Conservation (phyloP, 768 basidiomycete genomes). For the Serpula lacrymans region DNA sequence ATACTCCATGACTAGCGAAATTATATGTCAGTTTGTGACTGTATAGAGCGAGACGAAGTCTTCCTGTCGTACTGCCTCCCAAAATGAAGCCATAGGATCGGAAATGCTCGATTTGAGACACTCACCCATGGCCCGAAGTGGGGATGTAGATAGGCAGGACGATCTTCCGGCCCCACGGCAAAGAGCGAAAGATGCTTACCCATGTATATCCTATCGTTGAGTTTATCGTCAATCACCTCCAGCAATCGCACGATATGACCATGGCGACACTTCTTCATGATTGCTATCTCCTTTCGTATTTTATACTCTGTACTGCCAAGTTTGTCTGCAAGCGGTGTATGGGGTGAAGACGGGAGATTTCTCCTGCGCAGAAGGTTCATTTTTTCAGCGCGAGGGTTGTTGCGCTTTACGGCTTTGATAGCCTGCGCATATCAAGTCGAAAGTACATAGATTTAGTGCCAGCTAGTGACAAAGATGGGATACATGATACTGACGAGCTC, state of each 20-base stretch:
- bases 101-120: slow-evolving; percentile 26
- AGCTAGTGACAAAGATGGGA: slow-evolving; percentile 6
- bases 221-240: slow-evolving; percentile 93
- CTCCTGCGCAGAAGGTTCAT: slow-evolving; percentile 52
- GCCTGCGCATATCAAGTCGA: slow-evolving; percentile 43
- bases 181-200: slow-evolving; percentile 51
- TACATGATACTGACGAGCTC: slow-evolving; percentile 36
- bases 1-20: slow-evolving; percentile 83
- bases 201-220: slow-evolving; percentile 88
- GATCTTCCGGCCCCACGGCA: slow-evolving; percentile 11
- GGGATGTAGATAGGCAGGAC: slow-evolving; percentile 19
- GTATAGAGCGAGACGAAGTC: slow-evolving; percentile 7
- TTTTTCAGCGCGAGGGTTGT: slow-evolving; percentile 67
- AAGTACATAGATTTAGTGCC: slow-evolving; percentile 6
- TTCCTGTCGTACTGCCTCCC: slow-evolving; percentile 29
- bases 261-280: slow-evolving; percentile 96
- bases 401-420: slow-evolving; percentile 74
- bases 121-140: slow-evolving; percentile 24
- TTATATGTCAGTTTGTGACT: slow-evolving; percentile 16
- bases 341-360: slow-evolving; percentile 38
- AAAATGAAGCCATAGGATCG: slow-evolving; percentile 29
- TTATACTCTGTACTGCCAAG: slow-evolving; percentile 74
- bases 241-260: slow-evolving; percentile 85
- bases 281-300: slow-evolving; percentile 92
- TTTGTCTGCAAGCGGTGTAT: slow-evolving; percentile 61